phyloP scores from a whole-genome alignment of 2,329 filamentous ascomycete species.

The Metarhizium humberi region DNA sequence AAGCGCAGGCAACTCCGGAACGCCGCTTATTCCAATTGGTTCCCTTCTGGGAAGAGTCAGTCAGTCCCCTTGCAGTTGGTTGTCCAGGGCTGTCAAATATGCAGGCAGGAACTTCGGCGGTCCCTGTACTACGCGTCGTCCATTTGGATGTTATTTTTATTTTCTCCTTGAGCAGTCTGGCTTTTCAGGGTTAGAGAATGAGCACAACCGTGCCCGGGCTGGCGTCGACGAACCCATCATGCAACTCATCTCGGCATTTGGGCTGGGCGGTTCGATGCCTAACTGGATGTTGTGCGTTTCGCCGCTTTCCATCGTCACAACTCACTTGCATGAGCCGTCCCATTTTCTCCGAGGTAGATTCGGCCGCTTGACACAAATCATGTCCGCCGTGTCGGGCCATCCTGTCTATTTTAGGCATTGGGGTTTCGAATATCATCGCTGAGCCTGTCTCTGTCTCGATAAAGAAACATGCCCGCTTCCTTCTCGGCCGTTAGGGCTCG shows the following conservation, averaged over 20 bases:
- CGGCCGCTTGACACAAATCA: background rate
- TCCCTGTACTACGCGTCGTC: background rate
- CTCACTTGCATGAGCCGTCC: background rate
- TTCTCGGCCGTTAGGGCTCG: background rate
- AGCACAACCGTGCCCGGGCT: background rate
- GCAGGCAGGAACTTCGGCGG: background rate
- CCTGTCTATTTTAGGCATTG: background rate
- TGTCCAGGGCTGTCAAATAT: background rate
- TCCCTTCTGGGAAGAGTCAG: background rate
- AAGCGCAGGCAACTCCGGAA: background rate
- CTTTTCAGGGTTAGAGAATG: background rate
- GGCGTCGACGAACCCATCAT: background rate
- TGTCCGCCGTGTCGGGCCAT: background rate
- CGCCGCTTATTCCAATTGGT: background rate
- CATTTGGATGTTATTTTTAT: background rate
- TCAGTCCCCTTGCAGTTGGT: background rate
- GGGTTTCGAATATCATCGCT: background rate
- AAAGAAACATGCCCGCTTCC: background rate
- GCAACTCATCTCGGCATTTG: background rate
- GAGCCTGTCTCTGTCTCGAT: background rate
- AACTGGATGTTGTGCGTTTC: background rate
- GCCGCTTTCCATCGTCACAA: background rate
- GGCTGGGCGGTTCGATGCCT: background rate
- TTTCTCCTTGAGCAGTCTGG: background rate
- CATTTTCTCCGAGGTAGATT: background rate